Conservation (phyloP, 2,329 filamentous ascomycete species). For the Thelonectria blattea region DNA sequence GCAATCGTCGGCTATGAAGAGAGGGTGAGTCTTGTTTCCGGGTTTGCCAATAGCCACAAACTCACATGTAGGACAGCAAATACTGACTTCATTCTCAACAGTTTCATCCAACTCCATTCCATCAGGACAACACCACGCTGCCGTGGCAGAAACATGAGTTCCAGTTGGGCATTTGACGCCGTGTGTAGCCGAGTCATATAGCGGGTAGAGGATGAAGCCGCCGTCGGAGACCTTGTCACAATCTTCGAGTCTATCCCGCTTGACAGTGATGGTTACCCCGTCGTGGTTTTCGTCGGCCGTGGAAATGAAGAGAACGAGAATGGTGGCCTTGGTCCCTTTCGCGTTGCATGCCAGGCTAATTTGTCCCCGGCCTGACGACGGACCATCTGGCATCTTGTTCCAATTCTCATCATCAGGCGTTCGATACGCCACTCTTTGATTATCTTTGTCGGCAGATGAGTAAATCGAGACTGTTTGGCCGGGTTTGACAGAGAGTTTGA, state of each 20-base stretch:
- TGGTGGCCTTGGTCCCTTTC: background rate
- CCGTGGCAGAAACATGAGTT: conserved; percentile 10
- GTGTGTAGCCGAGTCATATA: background rate
- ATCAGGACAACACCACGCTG: conserved; percentile 24
- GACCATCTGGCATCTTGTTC: conserved; percentile 13
- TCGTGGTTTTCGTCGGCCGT: conserved; percentile 9
- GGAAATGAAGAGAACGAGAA: conserved; percentile 19
- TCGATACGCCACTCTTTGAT: conserved; percentile 23
- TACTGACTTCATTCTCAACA: conserved; percentile 5
- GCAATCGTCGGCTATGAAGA: conserved; percentile 16
- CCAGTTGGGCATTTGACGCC: conserved; percentile 13
- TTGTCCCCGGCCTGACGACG: background rate
- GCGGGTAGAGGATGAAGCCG: conserved; percentile 24
- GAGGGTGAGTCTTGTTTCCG: background rate
- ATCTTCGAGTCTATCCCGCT: background rate
- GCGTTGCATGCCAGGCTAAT: conserved; percentile 11
- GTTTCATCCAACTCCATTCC: conserved; percentile 17
- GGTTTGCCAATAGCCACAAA: background rate
- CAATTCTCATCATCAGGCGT: conserved; percentile 2
- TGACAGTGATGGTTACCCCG: conserved; percentile 7
- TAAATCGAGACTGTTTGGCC: conserved; percentile 9
- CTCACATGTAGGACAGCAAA: conserved; percentile 25
- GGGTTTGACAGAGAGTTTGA: conserved; percentile 3
- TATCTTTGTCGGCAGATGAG: conserved; percentile 2
- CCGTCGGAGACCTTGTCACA: conserved; percentile 3